Evolutionary conservation across 139 green algal genomes (phyloP).

Genomic region (Chlamydomonas schloesseri): DNA sequence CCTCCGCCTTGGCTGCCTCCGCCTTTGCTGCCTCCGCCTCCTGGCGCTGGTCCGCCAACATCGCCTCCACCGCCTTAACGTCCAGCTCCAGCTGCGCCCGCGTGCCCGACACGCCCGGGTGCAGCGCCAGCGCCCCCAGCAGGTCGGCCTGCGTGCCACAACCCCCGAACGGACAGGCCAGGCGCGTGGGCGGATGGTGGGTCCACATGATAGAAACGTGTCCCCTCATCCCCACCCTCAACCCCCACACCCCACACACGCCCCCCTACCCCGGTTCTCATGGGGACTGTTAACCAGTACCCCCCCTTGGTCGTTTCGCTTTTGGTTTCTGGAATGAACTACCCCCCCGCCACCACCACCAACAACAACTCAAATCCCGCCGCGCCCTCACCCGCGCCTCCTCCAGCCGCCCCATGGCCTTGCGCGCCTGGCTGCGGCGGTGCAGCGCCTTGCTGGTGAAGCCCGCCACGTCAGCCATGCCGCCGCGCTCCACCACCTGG

Average conservation of each 20-base stretch:
- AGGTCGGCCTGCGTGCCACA: constrained; percentile 14
- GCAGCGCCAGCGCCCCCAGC: neutral
- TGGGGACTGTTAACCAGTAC: no score
- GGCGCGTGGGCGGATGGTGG: no score
- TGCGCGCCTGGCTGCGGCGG: constrained; percentile 37
- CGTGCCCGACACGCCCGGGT: neutral
- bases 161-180: no score
- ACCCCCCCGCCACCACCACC: no score
- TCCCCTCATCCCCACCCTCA: no score
- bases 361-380: no score
- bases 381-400: constrained; percentile 15
- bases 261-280: no score
- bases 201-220: no score
- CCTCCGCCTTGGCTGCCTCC: neutral
- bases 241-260: no score
- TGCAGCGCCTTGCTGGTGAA: constrained; percentile 43
- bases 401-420: constrained; percentile 33
- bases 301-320: no score
- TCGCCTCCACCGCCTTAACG: constrained; percentile 6
- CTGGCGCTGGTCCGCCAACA: neutral
- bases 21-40: neutral
- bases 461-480: neutral
- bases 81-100: constrained; percentile 12
- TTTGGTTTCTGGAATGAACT: no score
- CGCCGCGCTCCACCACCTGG: neutral